Conservation (phyloP, 179 eudicot species). For the Silene noctiflora region DNA sequence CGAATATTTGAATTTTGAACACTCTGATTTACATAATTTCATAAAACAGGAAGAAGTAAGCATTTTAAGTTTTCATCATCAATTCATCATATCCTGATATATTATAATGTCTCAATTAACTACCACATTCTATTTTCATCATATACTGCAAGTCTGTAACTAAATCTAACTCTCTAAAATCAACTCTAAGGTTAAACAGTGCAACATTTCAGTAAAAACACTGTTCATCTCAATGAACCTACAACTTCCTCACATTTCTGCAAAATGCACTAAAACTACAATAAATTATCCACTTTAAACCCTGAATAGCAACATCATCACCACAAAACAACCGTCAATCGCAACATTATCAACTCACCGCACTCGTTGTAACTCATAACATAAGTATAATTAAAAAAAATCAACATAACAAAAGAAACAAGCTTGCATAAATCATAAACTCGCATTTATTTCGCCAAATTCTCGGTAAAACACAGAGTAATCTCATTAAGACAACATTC, state of each 20-base stretch:
- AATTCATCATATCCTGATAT: no score
- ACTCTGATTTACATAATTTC: neutral
- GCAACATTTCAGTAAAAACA: neutral
- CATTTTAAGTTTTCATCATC: no score
- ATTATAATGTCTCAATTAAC: neutral
- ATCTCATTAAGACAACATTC: neutral
- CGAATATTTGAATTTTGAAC: neutral
- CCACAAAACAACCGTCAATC: neutral
- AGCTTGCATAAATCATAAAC: neutral
- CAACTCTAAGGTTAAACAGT: neutral
- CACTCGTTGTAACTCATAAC: no score
- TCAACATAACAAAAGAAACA: neutral
- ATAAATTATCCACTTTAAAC: neutral
- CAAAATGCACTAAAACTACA: slow-evolving; percentile 2
- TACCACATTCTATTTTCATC: neutral
- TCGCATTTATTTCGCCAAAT: neutral
- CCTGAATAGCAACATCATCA: slow-evolving; percentile 12
- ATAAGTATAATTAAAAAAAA: neutral
- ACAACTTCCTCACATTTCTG: neutral
- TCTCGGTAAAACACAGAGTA: no score
- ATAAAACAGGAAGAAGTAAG: neutral
- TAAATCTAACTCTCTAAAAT: neutral
- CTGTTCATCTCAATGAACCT: neutral
- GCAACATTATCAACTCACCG: no score
- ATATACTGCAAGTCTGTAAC: neutral